A percentile compares a stretch with the other conserved stretches of the same genome.
These are phyloP conservation scores for Lichtheimia hyalospora DNA, from an alignment of 371 early-diverging fungal genomes.

Conservation along the genomic window DNA sequence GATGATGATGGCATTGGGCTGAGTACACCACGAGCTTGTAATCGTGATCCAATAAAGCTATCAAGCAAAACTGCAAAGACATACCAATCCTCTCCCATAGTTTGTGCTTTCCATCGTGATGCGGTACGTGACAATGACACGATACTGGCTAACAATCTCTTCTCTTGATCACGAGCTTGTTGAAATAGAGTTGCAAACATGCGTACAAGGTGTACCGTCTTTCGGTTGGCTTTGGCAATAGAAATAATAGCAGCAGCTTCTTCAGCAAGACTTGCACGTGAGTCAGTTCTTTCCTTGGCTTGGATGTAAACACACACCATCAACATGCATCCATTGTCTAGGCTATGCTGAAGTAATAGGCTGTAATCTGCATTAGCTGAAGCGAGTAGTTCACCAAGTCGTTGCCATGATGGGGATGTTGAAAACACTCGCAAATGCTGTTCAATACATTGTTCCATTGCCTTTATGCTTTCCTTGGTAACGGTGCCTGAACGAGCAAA, in stretches of 20 bases:
- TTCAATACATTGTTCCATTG: constrained; percentile 5
- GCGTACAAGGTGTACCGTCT: constrained; percentile 9
- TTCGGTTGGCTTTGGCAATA: constrained; percentile 8
- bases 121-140: constrained; percentile 14
- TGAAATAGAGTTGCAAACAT: constrained; percentile 8
- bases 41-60: constrained; percentile 10
- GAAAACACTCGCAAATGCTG: neutral
- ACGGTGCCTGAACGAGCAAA: neutral
- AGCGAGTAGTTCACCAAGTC: neutral
- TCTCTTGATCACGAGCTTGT: neutral
- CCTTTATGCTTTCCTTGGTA: neutral
- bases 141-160: constrained; percentile 11
- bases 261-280: constrained; percentile 12
- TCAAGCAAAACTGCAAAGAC: constrained; percentile 10
- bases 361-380: neutral
- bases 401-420: constrained; percentile 6
- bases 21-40: constrained; percentile 7
- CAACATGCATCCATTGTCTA: constrained; percentile 11
- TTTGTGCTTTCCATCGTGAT: constrained; percentile 4
- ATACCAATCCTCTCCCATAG: constrained; percentile 6
- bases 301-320: constrained; percentile 10
- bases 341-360: constrained; percentile 8
- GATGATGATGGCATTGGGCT: constrained; percentile 1
- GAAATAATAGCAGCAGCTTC: constrained; percentile 22
- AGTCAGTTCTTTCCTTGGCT: neutral